Percentiles rank a stretch among this genome's conserved stretches.
Evolutionary conservation across 441 rosid species (phyloP).

Genomic region (Brassica hybrid): DNA sequence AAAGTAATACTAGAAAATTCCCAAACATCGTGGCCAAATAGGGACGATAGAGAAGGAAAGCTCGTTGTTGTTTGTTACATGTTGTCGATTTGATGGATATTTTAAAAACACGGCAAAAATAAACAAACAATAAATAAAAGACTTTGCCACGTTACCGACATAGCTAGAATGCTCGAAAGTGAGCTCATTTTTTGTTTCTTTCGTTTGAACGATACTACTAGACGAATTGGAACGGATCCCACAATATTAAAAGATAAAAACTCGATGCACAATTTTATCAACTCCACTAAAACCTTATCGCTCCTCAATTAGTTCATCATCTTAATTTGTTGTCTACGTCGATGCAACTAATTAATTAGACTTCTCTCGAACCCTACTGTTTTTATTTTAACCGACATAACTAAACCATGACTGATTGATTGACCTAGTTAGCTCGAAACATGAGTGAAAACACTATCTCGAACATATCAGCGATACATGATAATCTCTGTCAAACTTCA

Average conservation of each 20-base stretch:
- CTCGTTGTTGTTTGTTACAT: too few relatives aligned
- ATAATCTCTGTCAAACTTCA: background rate
- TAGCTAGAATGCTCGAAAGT: conserved; percentile 39
- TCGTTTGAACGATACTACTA: conserved; percentile 9
- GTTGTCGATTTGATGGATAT: background rate
- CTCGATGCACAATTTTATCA: background rate
- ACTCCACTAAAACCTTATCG: conserved; percentile 1
- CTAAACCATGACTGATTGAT: background rate
- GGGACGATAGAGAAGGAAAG: conserved; percentile 18
- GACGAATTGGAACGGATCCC: conserved; percentile 25
- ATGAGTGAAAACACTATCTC: background rate
- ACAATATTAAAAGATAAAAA: background rate
- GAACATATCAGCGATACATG: background rate
- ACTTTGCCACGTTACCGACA: conserved; percentile 42
- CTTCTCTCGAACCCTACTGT: background rate
- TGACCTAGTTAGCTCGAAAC: background rate
- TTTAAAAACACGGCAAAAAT: background rate
- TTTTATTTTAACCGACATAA: background rate
- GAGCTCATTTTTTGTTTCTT: background rate
- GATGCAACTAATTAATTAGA: background rate
- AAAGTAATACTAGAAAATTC: background rate
- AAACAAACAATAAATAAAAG: too few relatives aligned
- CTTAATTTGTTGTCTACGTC: background rate
- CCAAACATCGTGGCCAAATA: conserved; percentile 33
- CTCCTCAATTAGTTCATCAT: background rate